Evolutionary conservation across 495 filamentous ascomycete genomes (phyloP), one percentile per base, ranked within the genome.

Genomic region (Sphaerosporella brunnea): DNA sequence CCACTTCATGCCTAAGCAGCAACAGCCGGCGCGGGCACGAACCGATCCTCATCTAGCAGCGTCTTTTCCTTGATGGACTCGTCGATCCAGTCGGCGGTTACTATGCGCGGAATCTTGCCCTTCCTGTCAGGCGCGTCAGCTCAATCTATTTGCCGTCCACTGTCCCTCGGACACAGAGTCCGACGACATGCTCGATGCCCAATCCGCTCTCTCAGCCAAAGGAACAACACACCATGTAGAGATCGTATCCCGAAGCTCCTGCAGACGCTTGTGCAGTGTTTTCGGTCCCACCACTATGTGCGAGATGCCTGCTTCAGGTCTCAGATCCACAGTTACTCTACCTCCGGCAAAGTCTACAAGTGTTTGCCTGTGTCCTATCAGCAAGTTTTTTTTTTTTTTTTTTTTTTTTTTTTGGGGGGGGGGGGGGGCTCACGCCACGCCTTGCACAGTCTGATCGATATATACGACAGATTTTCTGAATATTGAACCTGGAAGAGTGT

Each of bases 1-100:
- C n/a, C n/a, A n/a, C n/a, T n/a, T n/a, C n/a, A n/a, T n/a, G n/a
- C n/a, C n/a, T n/a, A n/a, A n/a, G n/a, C n/a, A n/a, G n/a, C n/a
- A n/a, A n/a, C n/a, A n/a, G n/a, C n/a, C n/a, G 36, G 19, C 36
- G 36, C 13, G 7, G 36, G 28, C 9, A 4, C 42, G 56, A 68
- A 73, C 24, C 63, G 64, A 53, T 86, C 83, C 71, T 95, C 90
- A 59, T 95, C 85, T 45, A 96, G 55, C 36, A 82, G 51, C 5
- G 88, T 93, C 48, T 69, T 69, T 62, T 84, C 79, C 49, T 65
- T 64, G 83, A 87, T 92, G 55, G 82, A 80, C 49, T 84, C 74
- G 41, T 75, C 69, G 0, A 94, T 65, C 90, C 90, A 97, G 16
- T 68, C 66, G 20, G 66, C 52, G 1, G 64, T 74, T 10, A 95